A percentile compares a stretch with the other conserved stretches of the same genome.
Conservation (phyloP, 257 asterid species). For the Plantago ovata region DNA sequence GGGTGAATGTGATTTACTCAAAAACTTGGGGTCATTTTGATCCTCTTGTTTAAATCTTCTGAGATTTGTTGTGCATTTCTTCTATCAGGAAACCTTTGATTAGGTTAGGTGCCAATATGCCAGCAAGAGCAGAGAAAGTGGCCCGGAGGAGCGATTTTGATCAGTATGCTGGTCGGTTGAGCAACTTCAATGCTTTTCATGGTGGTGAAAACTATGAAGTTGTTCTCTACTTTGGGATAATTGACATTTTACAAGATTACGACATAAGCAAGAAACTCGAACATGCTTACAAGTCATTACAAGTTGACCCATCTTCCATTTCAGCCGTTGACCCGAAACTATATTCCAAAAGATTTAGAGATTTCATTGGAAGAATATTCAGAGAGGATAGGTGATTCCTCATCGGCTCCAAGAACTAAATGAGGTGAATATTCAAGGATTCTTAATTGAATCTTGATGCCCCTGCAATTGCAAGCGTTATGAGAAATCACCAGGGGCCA, state of each 20-base stretch:
- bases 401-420: neutral
- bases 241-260: slow-evolving; percentile 89
- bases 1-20: neutral
- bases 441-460: slow-evolving; percentile 31
- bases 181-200: slow-evolving; percentile 40
- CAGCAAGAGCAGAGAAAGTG: slow-evolving; percentile 82
- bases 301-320: slow-evolving; percentile 76
- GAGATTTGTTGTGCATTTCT: slow-evolving; percentile 10
- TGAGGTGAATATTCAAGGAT: slow-evolving; percentile 13
- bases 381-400: slow-evolving; percentile 58
- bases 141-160: slow-evolving; percentile 78
- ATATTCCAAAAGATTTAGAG: slow-evolving; percentile 82
- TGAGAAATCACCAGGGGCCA: neutral
- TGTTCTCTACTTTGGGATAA: slow-evolving; percentile 86
- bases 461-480: slow-evolving; percentile 1
- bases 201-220: slow-evolving; percentile 66
- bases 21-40: neutral
- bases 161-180: slow-evolving; percentile 52
- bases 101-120: slow-evolving; percentile 91
- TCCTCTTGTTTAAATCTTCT: neutral
- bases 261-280: slow-evolving; percentile 93
- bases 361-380: slow-evolving; percentile 75
- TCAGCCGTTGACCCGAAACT: slow-evolving; percentile 95
- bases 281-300: slow-evolving; percentile 90
- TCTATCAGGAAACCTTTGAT: slow-evolving; percentile 73